Percentiles rank a stretch among this genome's conserved stretches.
phyloP scores from a whole-genome alignment of 345 rosid species.

The Gynandropsis gynandra region DNA sequence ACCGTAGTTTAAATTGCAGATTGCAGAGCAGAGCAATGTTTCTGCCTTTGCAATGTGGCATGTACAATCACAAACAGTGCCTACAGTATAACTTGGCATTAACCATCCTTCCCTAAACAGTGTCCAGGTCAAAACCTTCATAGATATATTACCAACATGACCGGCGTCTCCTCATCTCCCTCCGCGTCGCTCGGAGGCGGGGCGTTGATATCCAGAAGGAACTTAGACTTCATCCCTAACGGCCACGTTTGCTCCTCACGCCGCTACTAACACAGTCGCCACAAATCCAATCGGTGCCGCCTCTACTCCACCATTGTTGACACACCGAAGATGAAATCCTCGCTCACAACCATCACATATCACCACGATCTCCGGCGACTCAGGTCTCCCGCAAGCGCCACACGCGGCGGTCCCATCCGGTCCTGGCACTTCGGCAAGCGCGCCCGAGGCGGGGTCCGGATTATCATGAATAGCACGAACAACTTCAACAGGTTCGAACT shows the following conservation, averaged over 20 bases:
- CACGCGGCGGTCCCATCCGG: constrained; percentile 35
- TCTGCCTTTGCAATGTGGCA: no score
- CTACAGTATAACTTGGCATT: no score
- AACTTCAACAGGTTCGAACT: constrained; percentile 45
- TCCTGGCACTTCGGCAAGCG: constrained; percentile 38
- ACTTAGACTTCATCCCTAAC: constrained; percentile 59
- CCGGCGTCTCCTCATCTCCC: constrained; percentile 35
- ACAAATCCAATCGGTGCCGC: constrained; percentile 71
- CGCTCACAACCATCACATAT: constrained; percentile 96
- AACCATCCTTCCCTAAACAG: no score
- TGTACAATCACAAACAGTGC: no score
- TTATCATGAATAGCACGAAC: constrained; percentile 57
- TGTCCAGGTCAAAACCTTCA: no score
- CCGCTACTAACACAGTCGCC: constrained; percentile 48
- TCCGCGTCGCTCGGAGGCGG: constrained; percentile 88
- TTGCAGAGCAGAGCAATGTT: no score
- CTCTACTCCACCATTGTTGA: constrained; percentile 22
- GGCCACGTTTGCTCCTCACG: constrained; percentile 79
- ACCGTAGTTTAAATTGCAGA: no score
- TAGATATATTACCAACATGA: no score
- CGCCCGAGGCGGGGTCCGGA: constrained; percentile 53
- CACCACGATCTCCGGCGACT: constrained; percentile 38
- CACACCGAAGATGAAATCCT: constrained; percentile 61
- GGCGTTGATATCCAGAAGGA: constrained; percentile 78
- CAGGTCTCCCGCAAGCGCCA: constrained; percentile 49